Conservation (phyloP, 306 rosid genomes). For the Prunus mira region DNA sequence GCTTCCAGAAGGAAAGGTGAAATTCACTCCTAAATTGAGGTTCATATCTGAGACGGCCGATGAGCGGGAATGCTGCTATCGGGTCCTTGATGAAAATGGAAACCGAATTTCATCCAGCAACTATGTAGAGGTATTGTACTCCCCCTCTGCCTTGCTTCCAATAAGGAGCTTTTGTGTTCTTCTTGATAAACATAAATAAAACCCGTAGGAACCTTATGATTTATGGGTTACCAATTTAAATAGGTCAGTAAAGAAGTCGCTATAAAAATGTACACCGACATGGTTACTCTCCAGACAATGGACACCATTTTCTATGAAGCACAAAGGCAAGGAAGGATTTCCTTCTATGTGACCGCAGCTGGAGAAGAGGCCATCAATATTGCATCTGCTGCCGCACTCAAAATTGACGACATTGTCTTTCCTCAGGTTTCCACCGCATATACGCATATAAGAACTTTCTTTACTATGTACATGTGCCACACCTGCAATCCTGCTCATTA, state of each 20-base stretch:
- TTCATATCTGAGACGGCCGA: conserved; percentile 51
- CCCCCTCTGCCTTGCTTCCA: background rate
- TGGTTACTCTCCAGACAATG: conserved; percentile 87
- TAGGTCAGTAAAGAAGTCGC: conserved; percentile 64
- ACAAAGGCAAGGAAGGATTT: conserved; percentile 93
- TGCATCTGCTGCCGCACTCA: conserved; percentile 87
- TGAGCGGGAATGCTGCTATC: conserved; percentile 61
- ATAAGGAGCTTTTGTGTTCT: background rate
- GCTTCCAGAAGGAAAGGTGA: conserved; percentile 78
- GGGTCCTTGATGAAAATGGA: conserved; percentile 76
- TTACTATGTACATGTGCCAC: conserved; percentile 1
- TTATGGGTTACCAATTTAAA: conserved; percentile 12
- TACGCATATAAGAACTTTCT: background rate
- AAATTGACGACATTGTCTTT: conserved; percentile 62
- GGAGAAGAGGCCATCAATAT: conserved; percentile 90
- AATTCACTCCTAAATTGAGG: conserved; percentile 48
- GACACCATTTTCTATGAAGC: conserved; percentile 86
- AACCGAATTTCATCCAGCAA: conserved; percentile 31
- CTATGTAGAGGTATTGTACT: conserved; percentile 45
- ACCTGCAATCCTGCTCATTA: background rate
- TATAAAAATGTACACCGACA: conserved; percentile 64
- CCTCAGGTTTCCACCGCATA: conserved; percentile 65
- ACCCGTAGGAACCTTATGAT: background rate
- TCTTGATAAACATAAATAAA: background rate
- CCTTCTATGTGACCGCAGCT: conserved; percentile 65